A percentile compares a stretch with the other conserved stretches of the same genome.
These are phyloP conservation scores for Fusarium domesticum DNA, from an alignment of 2,329 filamentous ascomycete genomes.

Conservation along the genomic window DNA sequence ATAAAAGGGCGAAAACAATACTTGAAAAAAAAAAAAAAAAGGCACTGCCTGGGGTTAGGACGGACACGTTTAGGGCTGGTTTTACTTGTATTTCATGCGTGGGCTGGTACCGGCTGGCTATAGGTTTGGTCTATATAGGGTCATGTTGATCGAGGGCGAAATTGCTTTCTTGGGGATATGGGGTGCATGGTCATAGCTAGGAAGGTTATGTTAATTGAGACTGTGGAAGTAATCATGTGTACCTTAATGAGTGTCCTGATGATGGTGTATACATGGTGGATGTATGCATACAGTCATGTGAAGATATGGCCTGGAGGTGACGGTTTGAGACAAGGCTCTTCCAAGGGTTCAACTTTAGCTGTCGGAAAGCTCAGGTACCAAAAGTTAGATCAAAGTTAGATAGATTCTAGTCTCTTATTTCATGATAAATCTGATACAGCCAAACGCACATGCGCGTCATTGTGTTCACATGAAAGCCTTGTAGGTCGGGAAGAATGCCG, in stretches of 20 bases:
- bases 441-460: background rate
- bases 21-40: slow-evolving; percentile 16
- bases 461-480: slow-evolving; percentile 1
- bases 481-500: slow-evolving; percentile 17
- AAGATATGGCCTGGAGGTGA: background rate
- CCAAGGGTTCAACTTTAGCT: background rate
- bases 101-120: slow-evolving; percentile 17
- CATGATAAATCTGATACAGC: background rate
- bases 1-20: background rate
- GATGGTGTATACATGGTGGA: too few relatives aligned
- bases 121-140: slow-evolving; percentile 18
- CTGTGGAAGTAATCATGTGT: slow-evolving; percentile 3
- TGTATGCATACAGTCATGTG: too few relatives aligned
- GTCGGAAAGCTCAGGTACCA: background rate
- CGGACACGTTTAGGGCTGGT: slow-evolving; percentile 14
- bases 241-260: too few relatives aligned
- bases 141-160: slow-evolving; percentile 20
- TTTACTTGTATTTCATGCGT: slow-evolving; percentile 3
- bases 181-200: background rate
- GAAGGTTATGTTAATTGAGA: slow-evolving; percentile 1
- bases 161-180: slow-evolving; percentile 16
- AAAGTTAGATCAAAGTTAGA: background rate
- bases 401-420: too few relatives aligned
- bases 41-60: slow-evolving; percentile 21
- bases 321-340: background rate